These are phyloP conservation scores for Paramecium pentaurelia DNA, from an alignment of 73 alveolate genomes.

Conservation along the genomic window DNA sequence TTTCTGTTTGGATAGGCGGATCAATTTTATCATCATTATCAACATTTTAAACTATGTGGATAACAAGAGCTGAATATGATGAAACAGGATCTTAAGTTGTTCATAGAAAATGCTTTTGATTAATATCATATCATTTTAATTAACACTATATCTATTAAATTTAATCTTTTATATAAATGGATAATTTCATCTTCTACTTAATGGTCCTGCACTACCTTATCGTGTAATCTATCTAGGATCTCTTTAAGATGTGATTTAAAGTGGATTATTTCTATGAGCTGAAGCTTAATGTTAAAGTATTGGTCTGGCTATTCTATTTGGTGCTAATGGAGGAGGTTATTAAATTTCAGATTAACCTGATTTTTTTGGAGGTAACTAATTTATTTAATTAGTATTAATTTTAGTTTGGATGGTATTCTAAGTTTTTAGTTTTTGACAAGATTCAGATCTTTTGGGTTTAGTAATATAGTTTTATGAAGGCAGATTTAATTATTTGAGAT, in stretches of 20 bases:
- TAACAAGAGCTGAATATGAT: conserved; percentile 84
- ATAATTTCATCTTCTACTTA: not conserved
- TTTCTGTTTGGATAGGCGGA: conserved; percentile 98
- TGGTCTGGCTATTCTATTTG: not conserved
- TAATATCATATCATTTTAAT: not conserved
- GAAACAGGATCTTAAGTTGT: conserved; percentile 83
- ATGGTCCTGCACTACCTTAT: not conserved
- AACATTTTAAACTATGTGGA: conserved; percentile 83
- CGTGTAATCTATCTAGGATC: not conserved
- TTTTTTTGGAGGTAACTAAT: not conserved
- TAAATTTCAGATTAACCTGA: not conserved
- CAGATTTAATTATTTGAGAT: not conserved
- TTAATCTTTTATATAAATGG: not conserved
- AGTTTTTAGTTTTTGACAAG: not conserved
- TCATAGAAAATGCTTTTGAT: conserved; percentile 84
- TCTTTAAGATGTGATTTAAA: not conserved
- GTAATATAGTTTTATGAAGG: not conserved
- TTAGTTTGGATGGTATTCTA: not conserved
- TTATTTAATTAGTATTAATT: not conserved
- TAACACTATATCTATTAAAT: not conserved
- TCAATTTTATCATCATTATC: conserved; percentile 92
- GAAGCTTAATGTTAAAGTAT: not conserved
- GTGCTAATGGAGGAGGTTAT: not conserved
- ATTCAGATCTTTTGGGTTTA: not conserved
- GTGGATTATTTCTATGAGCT: not conserved